A percentile compares a stretch with the other conserved stretches of the same genome.
phyloP scores from a whole-genome alignment of 177 flowering plant genomes.

The Vitis hybrid region DNA sequence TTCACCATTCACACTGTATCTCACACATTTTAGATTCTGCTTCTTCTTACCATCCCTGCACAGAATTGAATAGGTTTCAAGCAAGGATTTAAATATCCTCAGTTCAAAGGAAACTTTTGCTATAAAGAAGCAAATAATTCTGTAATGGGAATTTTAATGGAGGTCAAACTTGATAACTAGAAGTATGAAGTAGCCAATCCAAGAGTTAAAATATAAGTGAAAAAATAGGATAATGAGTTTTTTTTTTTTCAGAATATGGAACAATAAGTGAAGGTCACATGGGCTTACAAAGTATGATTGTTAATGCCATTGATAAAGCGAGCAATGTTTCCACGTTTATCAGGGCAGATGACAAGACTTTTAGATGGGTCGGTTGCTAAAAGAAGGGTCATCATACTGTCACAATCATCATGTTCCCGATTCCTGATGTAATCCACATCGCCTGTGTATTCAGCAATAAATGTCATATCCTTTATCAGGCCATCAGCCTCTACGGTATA shows the following conservation, averaged over 20 bases:
- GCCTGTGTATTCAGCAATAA: conserved; percentile 67
- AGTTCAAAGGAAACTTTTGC: conserved; percentile 1
- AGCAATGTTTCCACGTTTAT: conserved; percentile 69
- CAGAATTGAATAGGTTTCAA: conserved; percentile 15
- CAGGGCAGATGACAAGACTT: conserved; percentile 76
- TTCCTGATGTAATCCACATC: conserved; percentile 71
- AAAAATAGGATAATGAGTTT: not conserved
- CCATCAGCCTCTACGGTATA: conserved; percentile 71
- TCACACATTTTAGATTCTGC: conserved; percentile 75
- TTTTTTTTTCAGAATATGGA: not conserved
- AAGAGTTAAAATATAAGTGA: not conserved
- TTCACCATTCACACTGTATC: conserved; percentile 69
- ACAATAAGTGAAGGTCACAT: not conserved
- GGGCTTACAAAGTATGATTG: conserved; percentile 67
- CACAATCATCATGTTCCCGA: conserved; percentile 73
- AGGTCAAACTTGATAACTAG: not conserved
- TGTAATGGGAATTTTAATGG: not conserved
- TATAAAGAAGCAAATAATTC: not conserved
- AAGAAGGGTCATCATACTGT: conserved; percentile 82
- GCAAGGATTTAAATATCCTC: not conserved
- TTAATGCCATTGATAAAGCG: conserved; percentile 83
- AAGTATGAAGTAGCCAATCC: not conserved
- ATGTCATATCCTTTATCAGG: conserved; percentile 62
- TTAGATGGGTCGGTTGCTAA: conserved; percentile 41
- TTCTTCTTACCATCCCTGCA: conserved; percentile 79